These are phyloP conservation scores for Phytophthora cryptogea DNA, from an alignment of 352 stramenopile genomes.

Conservation along the genomic window DNA sequence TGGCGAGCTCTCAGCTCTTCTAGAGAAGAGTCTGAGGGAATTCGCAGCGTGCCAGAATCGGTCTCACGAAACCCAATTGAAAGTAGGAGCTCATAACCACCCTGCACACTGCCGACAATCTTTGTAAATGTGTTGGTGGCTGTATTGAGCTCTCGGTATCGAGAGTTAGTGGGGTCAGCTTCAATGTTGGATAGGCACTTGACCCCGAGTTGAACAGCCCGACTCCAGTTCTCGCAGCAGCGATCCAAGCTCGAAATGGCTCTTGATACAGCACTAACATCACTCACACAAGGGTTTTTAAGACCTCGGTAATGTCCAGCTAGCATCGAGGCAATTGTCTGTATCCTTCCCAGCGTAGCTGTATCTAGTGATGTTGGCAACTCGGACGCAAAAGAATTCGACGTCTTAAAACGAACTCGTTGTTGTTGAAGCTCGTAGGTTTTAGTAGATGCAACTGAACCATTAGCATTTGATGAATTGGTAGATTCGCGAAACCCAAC, in stretches of 20 bases:
- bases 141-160: slow-evolving; percentile 59
- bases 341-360: slow-evolving; percentile 33
- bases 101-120: slow-evolving; percentile 35
- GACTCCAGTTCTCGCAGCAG: slow-evolving; percentile 31
- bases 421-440: slow-evolving; percentile 41
- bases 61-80: slow-evolving; percentile 64
- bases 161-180: slow-evolving; percentile 42
- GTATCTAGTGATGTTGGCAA: slow-evolving; percentile 26
- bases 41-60: slow-evolving; percentile 36
- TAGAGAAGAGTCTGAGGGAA: slow-evolving; percentile 33
- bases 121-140: slow-evolving; percentile 54
- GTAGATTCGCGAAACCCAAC: slow-evolving; percentile 37
- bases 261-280: slow-evolving; percentile 55
- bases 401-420: slow-evolving; percentile 51
- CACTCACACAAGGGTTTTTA: slow-evolving; percentile 44
- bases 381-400: slow-evolving; percentile 12
- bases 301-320: slow-evolving; percentile 53
- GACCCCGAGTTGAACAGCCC: slow-evolving; percentile 44
- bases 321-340: slow-evolving; percentile 47
- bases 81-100: slow-evolving; percentile 48
- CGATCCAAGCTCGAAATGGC: slow-evolving; percentile 28
- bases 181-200: slow-evolving; percentile 64
- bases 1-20: slow-evolving; percentile 38
- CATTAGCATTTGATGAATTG: background rate
- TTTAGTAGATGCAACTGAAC: background rate